phyloP scores from a whole-genome alignment of 2,329 filamentous ascomycete genomes.

The Paecilomyces variotii region DNA sequence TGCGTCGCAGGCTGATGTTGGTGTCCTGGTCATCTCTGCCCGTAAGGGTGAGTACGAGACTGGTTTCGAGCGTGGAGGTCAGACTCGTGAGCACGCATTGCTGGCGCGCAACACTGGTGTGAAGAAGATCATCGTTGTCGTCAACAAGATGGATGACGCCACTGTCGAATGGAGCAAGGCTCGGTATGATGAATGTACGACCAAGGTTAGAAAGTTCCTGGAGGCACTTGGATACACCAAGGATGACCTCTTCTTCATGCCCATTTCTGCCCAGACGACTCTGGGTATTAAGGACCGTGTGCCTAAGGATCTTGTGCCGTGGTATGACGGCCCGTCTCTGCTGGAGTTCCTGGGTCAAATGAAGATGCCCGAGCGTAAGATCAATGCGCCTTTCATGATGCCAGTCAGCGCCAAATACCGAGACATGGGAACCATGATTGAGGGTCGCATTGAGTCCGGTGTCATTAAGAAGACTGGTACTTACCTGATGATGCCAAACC shows the following conservation, averaged over 20 bases:
- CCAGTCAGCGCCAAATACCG: constrained; percentile 91
- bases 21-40: constrained; percentile 90
- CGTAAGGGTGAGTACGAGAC: constrained; percentile 99
- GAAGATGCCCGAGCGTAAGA: constrained; percentile 85
- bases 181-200: constrained; percentile 85
- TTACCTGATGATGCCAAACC: constrained; percentile 94
- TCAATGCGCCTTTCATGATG: constrained; percentile 99
- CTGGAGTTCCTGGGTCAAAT: constrained; percentile 94
- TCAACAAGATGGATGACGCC: constrained; percentile 99
- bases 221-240: constrained; percentile 95
- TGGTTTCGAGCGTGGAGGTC: constrained; percentile 91
- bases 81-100: constrained; percentile 96
- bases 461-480: constrained; percentile 83
- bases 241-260: constrained; percentile 91
- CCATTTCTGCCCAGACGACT: constrained; percentile 81
- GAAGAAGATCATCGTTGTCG: constrained; percentile 86
- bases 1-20: constrained; percentile 86
- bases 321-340: constrained; percentile 83
- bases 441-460: constrained; percentile 94
- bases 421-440: constrained; percentile 94
- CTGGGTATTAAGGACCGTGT: constrained; percentile 84
- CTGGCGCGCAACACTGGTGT: constrained; percentile 97
- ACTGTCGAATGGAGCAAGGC: constrained; percentile 95
- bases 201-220: constrained; percentile 78
- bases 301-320: constrained; percentile 65